Percentiles rank a stretch among this genome's conserved stretches.
phyloP scores from a whole-genome alignment of 202 grass and related monocot species.

The Musa balbisiana region DNA sequence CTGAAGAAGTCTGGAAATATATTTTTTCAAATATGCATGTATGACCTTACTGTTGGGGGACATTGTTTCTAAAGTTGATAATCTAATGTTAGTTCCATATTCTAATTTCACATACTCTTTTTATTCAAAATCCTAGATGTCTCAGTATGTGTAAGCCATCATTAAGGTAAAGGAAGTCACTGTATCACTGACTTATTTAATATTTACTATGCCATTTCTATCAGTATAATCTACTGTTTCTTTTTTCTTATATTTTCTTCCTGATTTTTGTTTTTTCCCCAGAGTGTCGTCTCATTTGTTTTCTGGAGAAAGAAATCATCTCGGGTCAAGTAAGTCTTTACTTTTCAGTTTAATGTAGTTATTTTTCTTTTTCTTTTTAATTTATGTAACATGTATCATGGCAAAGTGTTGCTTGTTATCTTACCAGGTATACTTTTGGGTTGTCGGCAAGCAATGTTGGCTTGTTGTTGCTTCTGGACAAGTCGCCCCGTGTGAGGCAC shows the following conservation, averaged over 20 bases:
- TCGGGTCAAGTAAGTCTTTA: constrained; percentile 44
- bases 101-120: too few relatives aligned
- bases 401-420: not conserved
- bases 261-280: constrained; percentile 29
- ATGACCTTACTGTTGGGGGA: too few relatives aligned
- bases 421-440: constrained; percentile 57
- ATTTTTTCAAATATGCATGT: too few relatives aligned
- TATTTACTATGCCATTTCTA: not conserved
- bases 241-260: constrained; percentile 12
- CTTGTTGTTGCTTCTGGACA: constrained; percentile 63
- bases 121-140: too few relatives aligned
- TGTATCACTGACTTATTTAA: not conserved
- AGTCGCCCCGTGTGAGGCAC: constrained; percentile 34
- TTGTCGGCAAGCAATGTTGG: constrained; percentile 52
- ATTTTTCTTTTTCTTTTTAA: constrained; percentile 1
- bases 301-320: constrained; percentile 41
- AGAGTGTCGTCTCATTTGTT: constrained; percentile 52
- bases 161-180: not conserved
- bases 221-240: not conserved
- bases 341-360: constrained; percentile 17
- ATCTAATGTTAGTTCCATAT: too few relatives aligned
- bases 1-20: too few relatives aligned
- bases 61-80: too few relatives aligned
- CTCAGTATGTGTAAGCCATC: too few relatives aligned
- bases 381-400: not conserved